phyloP scores from a whole-genome alignment of 2,329 filamentous ascomycete species.

The Nemania sp. region DNA sequence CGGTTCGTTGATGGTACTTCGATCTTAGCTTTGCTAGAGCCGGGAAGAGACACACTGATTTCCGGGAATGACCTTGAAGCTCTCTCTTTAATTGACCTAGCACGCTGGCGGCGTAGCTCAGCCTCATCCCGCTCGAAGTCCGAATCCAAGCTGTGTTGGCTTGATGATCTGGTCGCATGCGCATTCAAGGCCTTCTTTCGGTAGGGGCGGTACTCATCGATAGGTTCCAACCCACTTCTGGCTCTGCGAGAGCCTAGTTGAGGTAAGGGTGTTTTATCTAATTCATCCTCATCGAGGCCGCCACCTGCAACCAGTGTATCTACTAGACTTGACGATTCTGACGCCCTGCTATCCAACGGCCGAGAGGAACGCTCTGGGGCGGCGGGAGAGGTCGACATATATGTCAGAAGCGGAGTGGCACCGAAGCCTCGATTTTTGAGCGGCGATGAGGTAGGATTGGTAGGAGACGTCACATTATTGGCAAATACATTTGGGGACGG shows the following conservation, averaged over 20 bases:
- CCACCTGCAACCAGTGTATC: constrained; percentile 15
- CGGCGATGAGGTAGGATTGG: constrained; percentile 59
- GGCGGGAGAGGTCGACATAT: constrained; percentile 59
- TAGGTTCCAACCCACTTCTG: constrained; percentile 45
- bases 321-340: constrained; percentile 37
- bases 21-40: constrained; percentile 42
- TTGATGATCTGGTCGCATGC: constrained; percentile 36
- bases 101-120: constrained; percentile 46
- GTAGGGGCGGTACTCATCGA: constrained; percentile 46
- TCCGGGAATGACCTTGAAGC: constrained; percentile 47
- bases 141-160: constrained; percentile 42
- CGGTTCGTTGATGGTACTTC: constrained; percentile 51
- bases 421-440: constrained; percentile 62
- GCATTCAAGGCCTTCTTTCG: constrained; percentile 37
- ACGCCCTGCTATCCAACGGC: constrained; percentile 36
- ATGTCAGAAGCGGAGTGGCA: constrained; percentile 58
- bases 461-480: constrained; percentile 60
- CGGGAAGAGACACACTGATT: constrained; percentile 43
- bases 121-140: constrained; percentile 46
- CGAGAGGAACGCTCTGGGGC: constrained; percentile 43
- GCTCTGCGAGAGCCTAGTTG: constrained; percentile 27
- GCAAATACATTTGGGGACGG: constrained; percentile 64
- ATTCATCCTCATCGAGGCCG: constrained; percentile 31
- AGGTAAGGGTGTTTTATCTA: constrained; percentile 38
- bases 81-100: constrained; percentile 44